Evolutionary conservation across 78 protist species (phyloP), one percentile per base, ranked within the genome.

Genomic region (Dictyostelium capitatum): DNA sequence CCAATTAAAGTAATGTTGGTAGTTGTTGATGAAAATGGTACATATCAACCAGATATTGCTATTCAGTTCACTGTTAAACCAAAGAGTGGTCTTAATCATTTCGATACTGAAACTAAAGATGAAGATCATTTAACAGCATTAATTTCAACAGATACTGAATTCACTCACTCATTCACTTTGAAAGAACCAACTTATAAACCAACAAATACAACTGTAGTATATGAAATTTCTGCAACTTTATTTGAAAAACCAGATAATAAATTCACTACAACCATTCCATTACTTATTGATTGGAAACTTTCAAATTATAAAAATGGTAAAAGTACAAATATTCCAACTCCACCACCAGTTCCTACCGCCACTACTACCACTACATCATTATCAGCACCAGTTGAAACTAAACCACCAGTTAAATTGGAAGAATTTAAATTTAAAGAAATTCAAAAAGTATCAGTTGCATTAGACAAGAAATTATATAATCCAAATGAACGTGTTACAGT

Each of bases 21-120:
- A 6, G 93, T 77, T 37, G 25, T 30, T 37, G 93, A 87, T 64
- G 32, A 43, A n/a, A 51, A 87, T 87, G 93, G 93, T 47, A 73
- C 19, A 4, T 17, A 17, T 41, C 37, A 75, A 25, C 47, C 80
- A 0, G 93, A 77, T 15, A 54, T 77, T 41, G 79, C 67, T 46
- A 23, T 87, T 28, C 19, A 46, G 12, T 10, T 87, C 11, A 37
- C 64, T 20, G 0, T 74, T 20, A 12, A 48, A 12, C 25, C 75
- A 23, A 87, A 69, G 0, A 14, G 59, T 47, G 92, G 92, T 28
- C 30, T 74, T 12, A 19, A 48, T 20, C 32, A 53, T 2, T 48
- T 32, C 10, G 82, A 87, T 8, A 50, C 28, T n/a, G 43, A 12
- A 12, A 25, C 23, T 25, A 62, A 23, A 17, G 41, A 62, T 62